Conservation (phyloP, 441 rosid genomes). For the Gossypium gossypioides region DNA sequence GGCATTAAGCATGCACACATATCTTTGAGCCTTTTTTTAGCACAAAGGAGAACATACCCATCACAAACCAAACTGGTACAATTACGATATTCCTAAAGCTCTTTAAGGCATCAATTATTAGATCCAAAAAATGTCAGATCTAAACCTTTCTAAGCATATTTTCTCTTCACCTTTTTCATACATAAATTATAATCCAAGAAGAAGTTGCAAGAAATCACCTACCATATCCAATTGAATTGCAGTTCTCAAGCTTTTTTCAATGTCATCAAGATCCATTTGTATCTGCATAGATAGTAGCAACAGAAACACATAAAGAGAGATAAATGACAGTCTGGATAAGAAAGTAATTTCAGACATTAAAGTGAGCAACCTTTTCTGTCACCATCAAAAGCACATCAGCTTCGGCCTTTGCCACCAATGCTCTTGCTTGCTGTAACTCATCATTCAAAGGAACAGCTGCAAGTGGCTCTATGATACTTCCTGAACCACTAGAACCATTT, state of each 20-base stretch:
- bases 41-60: neutral
- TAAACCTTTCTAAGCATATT: constrained; percentile 2
- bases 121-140: neutral
- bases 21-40: neutral
- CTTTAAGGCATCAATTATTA: neutral
- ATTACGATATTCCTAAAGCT: neutral
- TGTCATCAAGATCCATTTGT: constrained; percentile 54
- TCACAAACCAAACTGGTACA: neutral
- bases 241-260: constrained; percentile 36
- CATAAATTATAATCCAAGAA: neutral
- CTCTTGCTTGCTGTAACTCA: constrained; percentile 72
- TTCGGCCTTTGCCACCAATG: constrained; percentile 66
- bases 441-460: constrained; percentile 74
- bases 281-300: constrained; percentile 43
- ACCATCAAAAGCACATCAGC: constrained; percentile 61
- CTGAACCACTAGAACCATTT: constrained; percentile 65
- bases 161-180: neutral
- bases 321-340: constrained; percentile 4
- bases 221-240: constrained; percentile 68
- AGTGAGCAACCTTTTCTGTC: constrained; percentile 59
- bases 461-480: constrained; percentile 67
- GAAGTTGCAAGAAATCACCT: constrained; percentile 16
- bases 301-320: constrained; percentile 15
- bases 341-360: constrained; percentile 13
- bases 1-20: neutral